These are phyloP conservation scores for Russula abietina DNA, from an alignment of 768 basidiomycete species.

Conservation along the genomic window DNA sequence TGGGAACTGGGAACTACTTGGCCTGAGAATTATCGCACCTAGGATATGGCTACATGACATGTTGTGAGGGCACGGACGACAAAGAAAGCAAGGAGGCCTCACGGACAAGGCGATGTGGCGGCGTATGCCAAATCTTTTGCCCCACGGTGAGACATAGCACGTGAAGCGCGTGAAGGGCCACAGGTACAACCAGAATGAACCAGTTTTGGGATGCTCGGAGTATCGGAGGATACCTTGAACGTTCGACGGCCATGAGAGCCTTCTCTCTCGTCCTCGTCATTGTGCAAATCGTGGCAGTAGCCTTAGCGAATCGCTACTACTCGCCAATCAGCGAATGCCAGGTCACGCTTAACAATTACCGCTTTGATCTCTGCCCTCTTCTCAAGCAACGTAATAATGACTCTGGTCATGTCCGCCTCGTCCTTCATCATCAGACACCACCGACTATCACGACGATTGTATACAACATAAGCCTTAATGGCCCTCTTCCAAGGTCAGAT, in stretches of 20 bases:
- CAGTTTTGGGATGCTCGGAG: neutral
- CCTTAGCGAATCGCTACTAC: conserved; percentile 8
- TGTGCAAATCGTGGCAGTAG: neutral
- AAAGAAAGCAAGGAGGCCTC: neutral
- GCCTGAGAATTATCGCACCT: neutral
- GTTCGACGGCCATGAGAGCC: neutral
- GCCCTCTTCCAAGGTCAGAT: conserved; percentile 27
- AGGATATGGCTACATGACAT: neutral
- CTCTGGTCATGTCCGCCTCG: conserved; percentile 23
- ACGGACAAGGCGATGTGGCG: neutral
- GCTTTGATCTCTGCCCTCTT: conserved; percentile 32
- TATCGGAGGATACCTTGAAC: neutral
- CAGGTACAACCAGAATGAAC: too few relatives aligned
- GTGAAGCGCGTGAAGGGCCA: neutral
- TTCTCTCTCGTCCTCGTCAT: conserved; percentile 1
- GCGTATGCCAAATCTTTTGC: neutral
- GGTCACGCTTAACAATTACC: conserved; percentile 2
- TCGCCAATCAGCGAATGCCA: neutral
- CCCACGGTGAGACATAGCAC: neutral
- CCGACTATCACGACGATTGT: conserved; percentile 30
- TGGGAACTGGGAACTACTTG: neutral
- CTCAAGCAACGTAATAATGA: conserved; percentile 24
- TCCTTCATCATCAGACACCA: conserved; percentile 26
- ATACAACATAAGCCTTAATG: conserved; percentile 30
- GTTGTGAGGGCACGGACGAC: neutral